Evolutionary conservation across 108 stramenopile species (phyloP).

Genomic region (Skeletonema costatum): DNA sequence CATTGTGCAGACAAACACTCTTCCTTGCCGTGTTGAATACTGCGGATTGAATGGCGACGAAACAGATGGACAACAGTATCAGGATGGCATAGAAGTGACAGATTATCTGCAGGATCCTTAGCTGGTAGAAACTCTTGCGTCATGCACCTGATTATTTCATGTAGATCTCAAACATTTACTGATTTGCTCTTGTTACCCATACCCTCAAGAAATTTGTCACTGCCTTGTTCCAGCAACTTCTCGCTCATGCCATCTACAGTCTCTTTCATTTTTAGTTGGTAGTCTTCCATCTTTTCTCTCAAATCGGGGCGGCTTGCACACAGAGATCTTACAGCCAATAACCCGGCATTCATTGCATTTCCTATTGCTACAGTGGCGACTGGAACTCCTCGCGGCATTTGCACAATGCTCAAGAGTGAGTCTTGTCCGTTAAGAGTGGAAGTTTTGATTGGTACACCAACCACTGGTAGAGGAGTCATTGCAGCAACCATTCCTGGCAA

Average conservation of each 20-base stretch:
- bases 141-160: neutral
- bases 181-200: conserved; percentile 83
- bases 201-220: conserved; percentile 78
- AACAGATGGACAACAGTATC: neutral
- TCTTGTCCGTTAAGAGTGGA: conserved; percentile 97
- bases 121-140: neutral
- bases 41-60: neutral
- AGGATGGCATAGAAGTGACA: conserved; percentile 46
- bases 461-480: conserved; percentile 96
- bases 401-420: conserved; percentile 96
- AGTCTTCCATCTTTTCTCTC: conserved; percentile 77
- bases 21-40: conserved; percentile 68
- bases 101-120: conserved; percentile 43
- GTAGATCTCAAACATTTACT: conserved; percentile 73
- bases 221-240: conserved; percentile 65
- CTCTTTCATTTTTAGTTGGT: conserved; percentile 81
- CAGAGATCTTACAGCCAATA: conserved; percentile 94
- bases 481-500: conserved; percentile 99
- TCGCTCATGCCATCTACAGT: conserved; percentile 72
- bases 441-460: conserved; percentile 98
- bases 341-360: conserved; percentile 96
- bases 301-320: conserved; percentile 76
- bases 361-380: conserved; percentile 99
- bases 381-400: conserved; percentile 99
- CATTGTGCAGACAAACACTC: conserved; percentile 57